phyloP scores from a whole-genome alignment of 768 basidiomycete species.

The Amanita rimosa region DNA sequence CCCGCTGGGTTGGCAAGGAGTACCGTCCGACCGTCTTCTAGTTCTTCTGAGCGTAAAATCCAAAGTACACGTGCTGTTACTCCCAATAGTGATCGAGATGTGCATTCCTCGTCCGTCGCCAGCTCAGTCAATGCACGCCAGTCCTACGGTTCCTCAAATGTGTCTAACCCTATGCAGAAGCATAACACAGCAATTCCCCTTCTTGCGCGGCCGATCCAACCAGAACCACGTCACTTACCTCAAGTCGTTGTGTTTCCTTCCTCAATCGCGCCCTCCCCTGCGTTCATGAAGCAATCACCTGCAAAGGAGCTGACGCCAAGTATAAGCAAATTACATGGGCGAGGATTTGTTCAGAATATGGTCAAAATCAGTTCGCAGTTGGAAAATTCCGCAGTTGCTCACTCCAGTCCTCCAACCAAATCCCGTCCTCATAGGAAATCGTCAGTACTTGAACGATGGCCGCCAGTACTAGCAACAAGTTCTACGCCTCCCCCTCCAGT shows the following conservation, averaged over 20 bases:
- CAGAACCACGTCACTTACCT: constrained; percentile 33
- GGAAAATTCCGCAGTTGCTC: constrained; percentile 27
- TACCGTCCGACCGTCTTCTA: background rate
- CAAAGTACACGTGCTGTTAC: background rate
- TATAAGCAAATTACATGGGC: constrained; percentile 70
- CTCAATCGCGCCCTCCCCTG: constrained; percentile 37
- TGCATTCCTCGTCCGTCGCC: constrained; percentile 9
- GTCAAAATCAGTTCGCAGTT: constrained; percentile 58
- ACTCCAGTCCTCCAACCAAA: constrained; percentile 21
- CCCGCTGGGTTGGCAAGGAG: background rate
- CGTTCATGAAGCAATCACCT: constrained; percentile 43
- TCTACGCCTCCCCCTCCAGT: constrained; percentile 28
- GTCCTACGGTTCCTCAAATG: constrained; percentile 11
- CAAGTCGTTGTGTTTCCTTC: constrained; percentile 30
- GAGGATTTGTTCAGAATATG: constrained; percentile 79
- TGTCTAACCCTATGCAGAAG: constrained; percentile 20
- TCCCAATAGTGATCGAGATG: background rate
- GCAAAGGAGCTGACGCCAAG: constrained; percentile 73
- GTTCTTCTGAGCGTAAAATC: constrained; percentile 1
- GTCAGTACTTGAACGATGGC: constrained; percentile 71
- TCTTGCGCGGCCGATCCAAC: constrained; percentile 43
- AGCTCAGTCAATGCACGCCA: constrained; percentile 17
- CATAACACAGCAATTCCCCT: constrained; percentile 27
- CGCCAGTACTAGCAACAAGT: constrained; percentile 20
- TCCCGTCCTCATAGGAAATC: constrained; percentile 24